These are phyloP conservation scores for Paracamarosporium sp. DNA, from an alignment of 2,329 filamentous ascomycete species.

Conservation along the genomic window DNA sequence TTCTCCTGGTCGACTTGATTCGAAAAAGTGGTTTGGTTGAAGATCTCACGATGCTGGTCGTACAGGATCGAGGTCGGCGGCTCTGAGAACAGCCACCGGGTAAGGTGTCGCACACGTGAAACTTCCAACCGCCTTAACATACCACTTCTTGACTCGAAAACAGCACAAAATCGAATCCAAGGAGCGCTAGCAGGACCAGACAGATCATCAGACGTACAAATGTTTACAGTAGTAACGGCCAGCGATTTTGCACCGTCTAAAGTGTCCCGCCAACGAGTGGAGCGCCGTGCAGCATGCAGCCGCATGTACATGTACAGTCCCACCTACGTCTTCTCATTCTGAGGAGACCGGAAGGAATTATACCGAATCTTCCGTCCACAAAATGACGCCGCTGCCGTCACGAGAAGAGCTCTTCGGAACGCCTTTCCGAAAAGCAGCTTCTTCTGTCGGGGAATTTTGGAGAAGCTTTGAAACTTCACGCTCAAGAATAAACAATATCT, in stretches of 20 bases:
- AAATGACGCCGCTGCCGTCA: neutral
- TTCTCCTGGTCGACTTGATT: too few species aligned
- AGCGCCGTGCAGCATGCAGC: neutral
- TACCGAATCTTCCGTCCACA: slow-evolving; percentile 23
- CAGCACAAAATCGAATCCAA: neutral
- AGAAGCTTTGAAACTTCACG: neutral
- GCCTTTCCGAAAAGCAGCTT: slow-evolving; percentile 8
- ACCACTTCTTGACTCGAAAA: neutral
- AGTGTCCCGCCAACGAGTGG: neutral
- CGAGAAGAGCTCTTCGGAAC: slow-evolving; percentile 8
- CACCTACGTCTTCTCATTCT: neutral
- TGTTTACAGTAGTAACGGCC: too few species aligned
- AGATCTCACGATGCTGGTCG: too few species aligned
- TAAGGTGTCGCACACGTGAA: neutral
- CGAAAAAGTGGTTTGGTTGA: neutral
- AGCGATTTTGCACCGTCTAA: too few species aligned
- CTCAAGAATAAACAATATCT: neutral
- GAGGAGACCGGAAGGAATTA: slow-evolving; percentile 17
- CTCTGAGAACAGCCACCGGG: neutral
- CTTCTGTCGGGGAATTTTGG: slow-evolving; percentile 3
- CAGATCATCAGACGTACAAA: neutral
- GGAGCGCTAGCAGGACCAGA: neutral
- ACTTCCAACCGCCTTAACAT: neutral
- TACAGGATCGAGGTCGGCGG: neutral
- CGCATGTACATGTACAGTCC: neutral